Evolutionary conservation across 2,329 filamentous ascomycete species (phyloP).

Genomic region (Penicillium sp.): DNA sequence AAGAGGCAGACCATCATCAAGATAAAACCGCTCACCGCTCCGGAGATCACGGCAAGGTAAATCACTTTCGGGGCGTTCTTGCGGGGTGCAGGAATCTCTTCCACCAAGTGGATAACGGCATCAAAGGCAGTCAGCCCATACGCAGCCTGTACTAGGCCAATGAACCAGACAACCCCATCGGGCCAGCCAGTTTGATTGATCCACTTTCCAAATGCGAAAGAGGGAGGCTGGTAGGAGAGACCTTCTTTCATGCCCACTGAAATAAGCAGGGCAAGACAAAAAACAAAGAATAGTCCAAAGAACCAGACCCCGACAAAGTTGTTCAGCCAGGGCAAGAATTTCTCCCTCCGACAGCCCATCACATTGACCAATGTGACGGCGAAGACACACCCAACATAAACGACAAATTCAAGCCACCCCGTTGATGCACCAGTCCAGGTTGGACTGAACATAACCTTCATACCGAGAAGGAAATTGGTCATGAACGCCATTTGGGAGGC

Average conservation of each 20-base stretch:
- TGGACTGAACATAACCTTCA: constrained; percentile 53
- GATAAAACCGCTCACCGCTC: constrained; percentile 48
- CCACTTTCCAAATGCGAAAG: constrained; percentile 54
- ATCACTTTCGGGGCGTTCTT: constrained; percentile 53
- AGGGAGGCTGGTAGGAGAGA: constrained; percentile 48
- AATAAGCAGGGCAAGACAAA: constrained; percentile 52
- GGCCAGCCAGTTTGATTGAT: constrained; percentile 52
- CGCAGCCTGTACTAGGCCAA: constrained; percentile 55
- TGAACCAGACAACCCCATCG: constrained; percentile 56
- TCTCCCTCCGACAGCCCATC: constrained; percentile 50
- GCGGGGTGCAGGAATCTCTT: constrained; percentile 54
- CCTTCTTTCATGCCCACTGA: constrained; percentile 47
- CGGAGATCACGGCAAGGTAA: constrained; percentile 49
- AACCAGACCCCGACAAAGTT: constrained; percentile 57
- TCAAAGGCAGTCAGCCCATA: constrained; percentile 58
- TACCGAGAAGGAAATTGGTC: constrained; percentile 55
- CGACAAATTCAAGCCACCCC: constrained; percentile 55
- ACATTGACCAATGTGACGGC: constrained; percentile 52
- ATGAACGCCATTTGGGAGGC: constrained; percentile 58
- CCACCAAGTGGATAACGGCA: constrained; percentile 57
- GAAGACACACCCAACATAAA: constrained; percentile 52
- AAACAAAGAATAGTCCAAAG: constrained; percentile 51
- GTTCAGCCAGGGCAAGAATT: constrained; percentile 52
- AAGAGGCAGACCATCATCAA: constrained; percentile 54
- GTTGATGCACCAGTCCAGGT: constrained; percentile 45